Evolutionary conservation across 768 basidiomycete genomes (phyloP), one percentile per base, ranked within the genome.

Genomic region (Mycena rosella): DNA sequence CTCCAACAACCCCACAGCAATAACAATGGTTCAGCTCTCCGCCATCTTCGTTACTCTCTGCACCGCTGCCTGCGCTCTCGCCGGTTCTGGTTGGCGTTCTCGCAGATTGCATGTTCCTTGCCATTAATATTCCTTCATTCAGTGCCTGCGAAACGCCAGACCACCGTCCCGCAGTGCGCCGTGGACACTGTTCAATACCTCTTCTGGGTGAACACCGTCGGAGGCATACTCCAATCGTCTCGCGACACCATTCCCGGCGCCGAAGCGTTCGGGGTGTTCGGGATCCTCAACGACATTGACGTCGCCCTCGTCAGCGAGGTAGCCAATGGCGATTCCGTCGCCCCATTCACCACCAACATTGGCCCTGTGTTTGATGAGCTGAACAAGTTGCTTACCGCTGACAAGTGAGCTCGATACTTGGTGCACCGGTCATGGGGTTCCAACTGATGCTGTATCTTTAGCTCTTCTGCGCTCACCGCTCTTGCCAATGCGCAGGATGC

Each of bases 1-100:
- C 55, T 57, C 40, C 55, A 56, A 57, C 26, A 57, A 57, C 27
- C 55, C 24, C 40, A 57, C 40, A 57, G 55, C 55, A 57, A 44
- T 57, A 57, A 57, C 55, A 44, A 57, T 57, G 55, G 55, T 57
- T 57, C 38, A 57, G 40, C 55, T 57, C 55, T 57, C 55, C 18
- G 27, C 40, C 55, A 20, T 15, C 55, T 57, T 57, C 40, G 40
- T 57, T 44, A 57, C 55, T 57, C 55, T 57, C 40, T 57, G 55
- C 55, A 27, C 55, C 55, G 55, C 55, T 44, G 55, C 55, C 40
- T 57, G 55, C 40, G 55, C 40, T 57, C 55, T 57, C 40, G 55
- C 55, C 55, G 40, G 55, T 57, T 42, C 55, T 30, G 40, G 55
- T 57, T 38, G 20, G 55, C 55, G 40, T 57, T 57, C 27, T 57